A percentile compares a stretch with the other conserved stretches of the same genome.
Evolutionary conservation across 192 early-diverging fungal species (phyloP).

Genomic region (Jimgerdemannia flammicorona): DNA sequence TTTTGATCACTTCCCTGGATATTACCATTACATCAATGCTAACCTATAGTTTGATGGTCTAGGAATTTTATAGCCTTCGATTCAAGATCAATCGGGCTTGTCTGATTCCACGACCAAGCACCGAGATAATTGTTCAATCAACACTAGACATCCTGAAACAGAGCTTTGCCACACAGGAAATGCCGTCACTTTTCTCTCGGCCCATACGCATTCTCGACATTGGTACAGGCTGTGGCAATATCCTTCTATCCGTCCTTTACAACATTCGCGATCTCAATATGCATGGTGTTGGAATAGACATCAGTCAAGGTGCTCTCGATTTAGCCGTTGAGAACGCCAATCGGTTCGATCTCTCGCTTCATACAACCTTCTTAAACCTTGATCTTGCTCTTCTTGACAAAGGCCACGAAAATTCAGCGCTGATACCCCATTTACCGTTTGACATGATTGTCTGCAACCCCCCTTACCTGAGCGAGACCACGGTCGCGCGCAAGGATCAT

Average conservation of each 20-base stretch:
- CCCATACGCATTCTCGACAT: slow-evolving; percentile 52
- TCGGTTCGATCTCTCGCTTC: slow-evolving; percentile 27
- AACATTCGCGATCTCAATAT: slow-evolving; percentile 11
- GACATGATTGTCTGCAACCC: slow-evolving; percentile 73
- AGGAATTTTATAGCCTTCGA: slow-evolving; percentile 52
- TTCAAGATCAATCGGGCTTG: slow-evolving; percentile 61
- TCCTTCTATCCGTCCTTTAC: slow-evolving; percentile 57
- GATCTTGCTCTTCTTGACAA: slow-evolving; percentile 43
- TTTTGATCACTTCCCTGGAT: neutral
- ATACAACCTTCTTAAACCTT: slow-evolving; percentile 29
- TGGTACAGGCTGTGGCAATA: slow-evolving; percentile 72
- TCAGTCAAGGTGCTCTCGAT: slow-evolving; percentile 46
- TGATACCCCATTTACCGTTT: slow-evolving; percentile 23
- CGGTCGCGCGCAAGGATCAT: slow-evolving; percentile 25
- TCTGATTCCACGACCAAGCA: slow-evolving; percentile 68
- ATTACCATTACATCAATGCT: neutral
- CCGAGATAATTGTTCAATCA: slow-evolving; percentile 61
- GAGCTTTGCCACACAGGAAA: neutral
- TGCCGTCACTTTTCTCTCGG: neutral
- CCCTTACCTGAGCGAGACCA: slow-evolving; percentile 55
- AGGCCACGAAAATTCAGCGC: neutral
- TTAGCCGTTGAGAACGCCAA: slow-evolving; percentile 49
- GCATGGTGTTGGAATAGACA: slow-evolving; percentile 63
- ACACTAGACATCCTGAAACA: slow-evolving; percentile 23
- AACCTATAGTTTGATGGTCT: slow-evolving; percentile 22